Percentiles rank a stretch among this genome's conserved stretches.
These are phyloP conservation scores for Nakataea oryzae DNA, from an alignment of 2,329 filamentous ascomycete species.

Conservation along the genomic window DNA sequence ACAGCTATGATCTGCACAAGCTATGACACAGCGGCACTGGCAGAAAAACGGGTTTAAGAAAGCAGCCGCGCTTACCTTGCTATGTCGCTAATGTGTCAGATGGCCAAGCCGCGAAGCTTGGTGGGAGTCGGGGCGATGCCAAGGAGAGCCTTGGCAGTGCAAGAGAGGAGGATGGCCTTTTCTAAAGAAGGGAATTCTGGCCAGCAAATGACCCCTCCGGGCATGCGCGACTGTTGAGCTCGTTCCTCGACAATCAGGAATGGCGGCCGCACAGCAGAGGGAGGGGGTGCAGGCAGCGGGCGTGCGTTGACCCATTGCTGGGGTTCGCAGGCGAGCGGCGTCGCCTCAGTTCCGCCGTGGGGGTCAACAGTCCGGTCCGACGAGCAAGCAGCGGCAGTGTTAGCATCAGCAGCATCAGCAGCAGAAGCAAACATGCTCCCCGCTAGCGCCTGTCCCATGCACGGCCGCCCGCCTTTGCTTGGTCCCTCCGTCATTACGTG, in stretches of 20 bases:
- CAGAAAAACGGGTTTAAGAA: background rate
- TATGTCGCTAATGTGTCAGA: background rate
- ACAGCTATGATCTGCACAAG: background rate
- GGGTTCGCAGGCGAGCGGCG: background rate
- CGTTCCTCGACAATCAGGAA: background rate
- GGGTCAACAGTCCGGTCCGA: background rate
- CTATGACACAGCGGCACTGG: background rate
- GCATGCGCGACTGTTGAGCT: background rate
- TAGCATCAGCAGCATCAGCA: background rate
- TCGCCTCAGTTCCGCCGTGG: background rate
- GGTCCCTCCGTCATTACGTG: constrained; percentile 3
- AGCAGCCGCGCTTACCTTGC: background rate
- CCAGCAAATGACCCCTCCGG: background rate
- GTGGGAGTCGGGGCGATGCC: background rate
- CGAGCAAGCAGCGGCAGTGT: no score
- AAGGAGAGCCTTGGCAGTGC: background rate
- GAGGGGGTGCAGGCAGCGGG: background rate
- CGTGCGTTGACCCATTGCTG: background rate
- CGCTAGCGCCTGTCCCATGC: background rate
- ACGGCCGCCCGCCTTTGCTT: background rate
- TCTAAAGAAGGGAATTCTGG: background rate
- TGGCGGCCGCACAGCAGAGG: background rate
- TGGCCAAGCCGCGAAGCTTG: background rate
- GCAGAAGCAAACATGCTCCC: background rate
- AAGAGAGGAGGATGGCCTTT: background rate